These are phyloP conservation scores for Suhomyces prunicola DNA, from an alignment of 805 yeast species.

Conservation along the genomic window DNA sequence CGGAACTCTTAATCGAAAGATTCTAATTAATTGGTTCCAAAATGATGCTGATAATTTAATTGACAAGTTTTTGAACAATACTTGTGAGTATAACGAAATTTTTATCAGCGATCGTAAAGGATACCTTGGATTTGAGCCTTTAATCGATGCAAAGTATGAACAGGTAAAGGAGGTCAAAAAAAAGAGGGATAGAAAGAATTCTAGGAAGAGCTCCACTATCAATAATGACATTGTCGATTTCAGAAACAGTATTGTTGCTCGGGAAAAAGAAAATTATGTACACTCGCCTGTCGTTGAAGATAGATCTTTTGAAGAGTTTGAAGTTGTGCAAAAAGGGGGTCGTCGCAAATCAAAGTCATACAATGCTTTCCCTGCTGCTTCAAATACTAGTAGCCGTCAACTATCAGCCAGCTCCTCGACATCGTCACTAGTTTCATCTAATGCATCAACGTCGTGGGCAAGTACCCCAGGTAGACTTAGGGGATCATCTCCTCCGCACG, in stretches of 20 bases:
- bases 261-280: constrained; percentile 5
- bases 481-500: not conserved
- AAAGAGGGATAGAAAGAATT: constrained; percentile 19
- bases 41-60: constrained; percentile 16
- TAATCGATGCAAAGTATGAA: constrained; percentile 30
- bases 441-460: not conserved
- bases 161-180: constrained; percentile 3
- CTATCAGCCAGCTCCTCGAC: constrained; percentile 3
- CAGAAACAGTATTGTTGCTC: constrained; percentile 21
- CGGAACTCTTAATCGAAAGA: constrained; percentile 14
- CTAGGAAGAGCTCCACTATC: constrained; percentile 22
- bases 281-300: constrained; percentile 19
- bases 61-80: constrained; percentile 18
- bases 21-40: constrained; percentile 18
- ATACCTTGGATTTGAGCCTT: constrained; percentile 30
- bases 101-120: constrained; percentile 37
- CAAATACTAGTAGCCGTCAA: constrained; percentile 3
- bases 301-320: constrained; percentile 17
- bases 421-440: not conserved
- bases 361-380: constrained; percentile 2
- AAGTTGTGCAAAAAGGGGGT: constrained; percentile 20
- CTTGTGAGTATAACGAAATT: constrained; percentile 22
- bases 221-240: constrained; percentile 21
- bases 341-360: constrained; percentile 15
- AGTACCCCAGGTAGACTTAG: not conserved